Evolutionary conservation across 202 grass and related monocot species (phyloP), one percentile per base, ranked within the genome.

Genomic region (Cymbopogon flexuosus): DNA sequence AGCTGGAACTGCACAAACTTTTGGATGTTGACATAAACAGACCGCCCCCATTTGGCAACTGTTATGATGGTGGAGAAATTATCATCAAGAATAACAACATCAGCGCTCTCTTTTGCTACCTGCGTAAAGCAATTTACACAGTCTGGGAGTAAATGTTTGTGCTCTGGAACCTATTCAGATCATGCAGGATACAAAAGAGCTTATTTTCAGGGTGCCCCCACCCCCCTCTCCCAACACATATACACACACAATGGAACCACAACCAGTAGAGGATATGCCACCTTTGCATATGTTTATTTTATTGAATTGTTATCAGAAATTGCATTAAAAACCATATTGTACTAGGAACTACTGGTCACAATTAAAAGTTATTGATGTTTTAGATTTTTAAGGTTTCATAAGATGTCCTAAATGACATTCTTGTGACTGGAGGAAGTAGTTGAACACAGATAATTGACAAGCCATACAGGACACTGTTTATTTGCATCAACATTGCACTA

Each of bases 1-100:
- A 97, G 85, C 84, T 97, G 91, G 81, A 97, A 93, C 83, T 97
- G 93, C 84, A 97, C 93, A 88, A 97, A 97, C 79, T 97, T 97
- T 88, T 97, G 93, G 58, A 97, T 97, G 76, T 93, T 97, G 47
- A 91, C 76, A 78, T 93, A 97, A 59, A 97, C 93, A 61, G 91
- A 93, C 12, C 93, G 93, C n/a, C 93, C 93, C 93, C 93, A 93
- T 85, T 93, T 93, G 3, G 89, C 91, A 58, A 97, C 93, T 37
- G 93, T 97, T 27, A 91, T 89, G 60, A 93, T 97, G n/a, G 91
- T 97, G 42, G 93, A 93, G 72, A 93, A 97, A 76, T 97, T 97
- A 72, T 93, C 93, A 45, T 97, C 91, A 13, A 97, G 81, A 84
- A 97, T 97, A 66, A 97, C 88, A 54, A 93, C 82, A 84, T 97